Evolutionary conservation across 108 stramenopile species (phyloP), one percentile per base, ranked within the genome.

Genomic region (Fistulifera pelliculosa): DNA sequence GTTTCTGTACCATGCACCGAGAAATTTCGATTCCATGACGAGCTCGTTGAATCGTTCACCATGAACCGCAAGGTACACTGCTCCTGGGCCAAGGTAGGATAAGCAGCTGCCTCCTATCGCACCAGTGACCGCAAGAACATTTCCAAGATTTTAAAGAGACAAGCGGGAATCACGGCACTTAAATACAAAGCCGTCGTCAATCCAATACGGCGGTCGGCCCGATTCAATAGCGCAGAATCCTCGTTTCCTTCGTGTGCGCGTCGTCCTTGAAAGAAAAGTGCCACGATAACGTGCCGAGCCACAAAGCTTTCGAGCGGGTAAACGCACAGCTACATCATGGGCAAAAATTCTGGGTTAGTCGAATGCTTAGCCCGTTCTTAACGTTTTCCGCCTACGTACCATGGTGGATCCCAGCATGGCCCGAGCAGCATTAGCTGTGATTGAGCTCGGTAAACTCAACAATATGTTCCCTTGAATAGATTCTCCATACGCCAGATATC

Each of bases 301-400:
- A 91, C 81, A 63, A 82, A 91, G n/a, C 69, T 62, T 57, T 83
- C 85, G 72, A 87, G 71, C 1, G 90, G 90, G 59, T 84, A 91
- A 0, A 84, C 85, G 72, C 78, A 81, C 21, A 91, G 68, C 31
- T 35, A n/a, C n/a, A n/a, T n/a, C n/a, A n/a, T n/a, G n/a, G n/a
- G n/a, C n/a, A n/a, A n/a, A n/a, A n/a, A n/a, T n/a, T n/a, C 31
- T 35, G 31, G 8, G 31, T 35, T 35, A 35, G 31, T 35, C 31
- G 3, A 35, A 35, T 35, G 31, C 8, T 35, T 3, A 35, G 31
- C 3, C 31, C 31, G 31, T 8, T 35, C 31, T 8, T 3, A 8
- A 35, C 6, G 8, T 6, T 6, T 3, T 35, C 31, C 6, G 8
- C 3, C 3, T 35, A 35, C 31, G 31, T 35, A 35, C 31, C 90